A percentile compares a stretch with the other conserved stretches of the same genome.
Evolutionary conservation across 805 yeast genomes (phyloP).

Genomic region (Nakazawaea pomicola): DNA sequence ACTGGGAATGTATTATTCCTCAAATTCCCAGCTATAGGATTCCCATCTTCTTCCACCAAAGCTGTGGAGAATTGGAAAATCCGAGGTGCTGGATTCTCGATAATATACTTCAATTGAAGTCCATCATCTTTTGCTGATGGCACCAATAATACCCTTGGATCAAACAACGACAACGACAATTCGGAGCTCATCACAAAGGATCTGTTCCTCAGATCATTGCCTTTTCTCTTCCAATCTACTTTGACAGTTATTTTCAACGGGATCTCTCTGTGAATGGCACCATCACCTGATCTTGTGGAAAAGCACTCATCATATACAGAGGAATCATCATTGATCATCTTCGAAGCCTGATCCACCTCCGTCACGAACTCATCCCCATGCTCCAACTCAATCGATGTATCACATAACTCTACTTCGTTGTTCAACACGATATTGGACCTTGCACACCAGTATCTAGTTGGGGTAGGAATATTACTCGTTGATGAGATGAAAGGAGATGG

Average conservation of each 20-base stretch:
- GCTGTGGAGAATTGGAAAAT: constrained; percentile 50
- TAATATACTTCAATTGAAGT: constrained; percentile 36
- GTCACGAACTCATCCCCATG: constrained; percentile 29
- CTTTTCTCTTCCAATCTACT: constrained; percentile 31
- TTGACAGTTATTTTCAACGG: constrained; percentile 22
- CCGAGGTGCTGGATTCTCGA: constrained; percentile 75
- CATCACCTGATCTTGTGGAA: constrained; percentile 32
- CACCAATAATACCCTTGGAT: constrained; percentile 61
- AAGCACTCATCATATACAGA: constrained; percentile 20
- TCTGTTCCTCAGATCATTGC: constrained; percentile 19
- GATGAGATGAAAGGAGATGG: constrained; percentile 22
- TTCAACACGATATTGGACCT: constrained; percentile 26
- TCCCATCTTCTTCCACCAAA: constrained; percentile 18
- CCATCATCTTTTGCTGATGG: constrained; percentile 19
- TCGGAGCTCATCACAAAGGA: constrained; percentile 40
- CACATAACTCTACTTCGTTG: constrained; percentile 29
- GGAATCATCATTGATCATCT: background rate
- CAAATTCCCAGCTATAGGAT: constrained; percentile 18
- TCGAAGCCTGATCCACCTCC: constrained; percentile 15
- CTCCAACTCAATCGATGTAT: constrained; percentile 25
- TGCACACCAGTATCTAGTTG: constrained; percentile 32
- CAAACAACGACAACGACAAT: constrained; percentile 55
- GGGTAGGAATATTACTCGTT: constrained; percentile 20
- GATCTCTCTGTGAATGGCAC: constrained; percentile 34
- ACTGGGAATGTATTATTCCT: constrained; percentile 41